A percentile compares a stretch with the other conserved stretches of the same genome.
These are phyloP conservation scores for Cubamyces sp. DNA, from an alignment of 768 basidiomycete species.

Conservation along the genomic window DNA sequence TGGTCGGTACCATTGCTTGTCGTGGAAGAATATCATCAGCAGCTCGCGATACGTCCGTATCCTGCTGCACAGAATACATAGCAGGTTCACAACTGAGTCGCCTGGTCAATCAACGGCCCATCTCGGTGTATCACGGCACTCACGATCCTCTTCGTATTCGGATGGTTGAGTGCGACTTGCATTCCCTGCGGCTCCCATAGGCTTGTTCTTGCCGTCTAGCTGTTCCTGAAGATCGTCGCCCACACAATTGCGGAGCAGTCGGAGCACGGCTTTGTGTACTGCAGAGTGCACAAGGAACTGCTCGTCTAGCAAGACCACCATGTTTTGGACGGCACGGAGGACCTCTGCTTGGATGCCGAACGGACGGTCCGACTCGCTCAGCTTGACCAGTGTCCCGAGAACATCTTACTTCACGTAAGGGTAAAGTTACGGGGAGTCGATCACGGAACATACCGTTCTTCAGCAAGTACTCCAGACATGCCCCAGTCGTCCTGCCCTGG, in stretches of 20 bases:
- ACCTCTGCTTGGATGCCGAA: conserved; percentile 92
- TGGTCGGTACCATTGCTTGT: conserved; percentile 84
- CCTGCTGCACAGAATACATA: conserved; percentile 90
- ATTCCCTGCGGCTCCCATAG: conserved; percentile 85
- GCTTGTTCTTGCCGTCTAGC: conserved; percentile 71
- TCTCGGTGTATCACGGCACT: conserved; percentile 35
- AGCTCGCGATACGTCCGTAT: conserved; percentile 89
- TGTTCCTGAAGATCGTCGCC: conserved; percentile 93
- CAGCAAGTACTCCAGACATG: conserved; percentile 87
- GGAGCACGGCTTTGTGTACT: conserved; percentile 85
- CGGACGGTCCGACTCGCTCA: conserved; percentile 85
- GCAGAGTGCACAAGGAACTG: conserved; percentile 92
- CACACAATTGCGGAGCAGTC: conserved; percentile 83
- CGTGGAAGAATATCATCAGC: conserved; percentile 97
- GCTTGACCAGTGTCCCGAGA: conserved; percentile 78
- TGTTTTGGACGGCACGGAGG: conserved; percentile 82
- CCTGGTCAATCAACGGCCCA: conserved; percentile 14
- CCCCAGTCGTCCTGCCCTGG: conserved; percentile 68
- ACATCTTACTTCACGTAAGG: conserved; percentile 57
- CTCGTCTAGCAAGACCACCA: conserved; percentile 90
- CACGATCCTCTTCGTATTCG: conserved; percentile 88
- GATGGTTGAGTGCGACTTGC: conserved; percentile 72
- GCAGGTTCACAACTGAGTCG: conserved; percentile 78
- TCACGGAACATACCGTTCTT: conserved; percentile 67
- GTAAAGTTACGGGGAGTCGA: neutral